Base-by-base conservation (phyloP, 306 rosid genomes). In the Vicia sativa region DNA sequence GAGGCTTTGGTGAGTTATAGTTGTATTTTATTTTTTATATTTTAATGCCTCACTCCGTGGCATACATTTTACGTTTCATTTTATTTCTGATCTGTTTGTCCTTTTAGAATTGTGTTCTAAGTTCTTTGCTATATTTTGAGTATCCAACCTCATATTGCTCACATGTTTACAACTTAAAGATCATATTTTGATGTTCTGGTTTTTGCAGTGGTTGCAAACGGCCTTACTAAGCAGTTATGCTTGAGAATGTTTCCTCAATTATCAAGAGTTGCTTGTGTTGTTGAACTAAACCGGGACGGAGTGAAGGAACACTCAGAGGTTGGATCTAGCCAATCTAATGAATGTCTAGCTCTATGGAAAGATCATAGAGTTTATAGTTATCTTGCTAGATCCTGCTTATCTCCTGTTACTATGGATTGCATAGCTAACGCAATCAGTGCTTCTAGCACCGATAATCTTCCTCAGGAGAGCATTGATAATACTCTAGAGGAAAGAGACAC, bases 371-470 rank as follows among this genome's bases (percentile, higher is more conserved):
- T 78, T 44, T 93, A 79, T 79, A 72, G 90, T 34, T 71, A 55
- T 72, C 67, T 93, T 39, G 82, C 83, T 41, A 78, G 53, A 76
- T 71, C 72, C 19, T 70, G 54, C 64, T 54, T 59, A 48, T 62
- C 87, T 62, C 75, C 64, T 52, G 53, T 11, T 60, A 14, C 13
- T 52, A 68, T 31, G 68, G 62, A 80, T 79, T 90, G 96, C 86
- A 80, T 86, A 77, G 50, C 15, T 13, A 59, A 45, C 64, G 83
- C 96, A 39, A 61, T 90, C 48, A 31, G 76, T 64, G 99, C 99
- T 42, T 93, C 99, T 56, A 93, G 99, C 87, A 93, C 97, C 19
- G 99, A 93, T 76, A 88, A 93, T 78, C 56, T 55, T 44, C 99
- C 96, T 10, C 75, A 52, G 50, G 99, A 93, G 82, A 88, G 95